Evolutionary conservation across 2,329 filamentous ascomycete species (phyloP).

Genomic region (Stemphylium lycopersici): DNA sequence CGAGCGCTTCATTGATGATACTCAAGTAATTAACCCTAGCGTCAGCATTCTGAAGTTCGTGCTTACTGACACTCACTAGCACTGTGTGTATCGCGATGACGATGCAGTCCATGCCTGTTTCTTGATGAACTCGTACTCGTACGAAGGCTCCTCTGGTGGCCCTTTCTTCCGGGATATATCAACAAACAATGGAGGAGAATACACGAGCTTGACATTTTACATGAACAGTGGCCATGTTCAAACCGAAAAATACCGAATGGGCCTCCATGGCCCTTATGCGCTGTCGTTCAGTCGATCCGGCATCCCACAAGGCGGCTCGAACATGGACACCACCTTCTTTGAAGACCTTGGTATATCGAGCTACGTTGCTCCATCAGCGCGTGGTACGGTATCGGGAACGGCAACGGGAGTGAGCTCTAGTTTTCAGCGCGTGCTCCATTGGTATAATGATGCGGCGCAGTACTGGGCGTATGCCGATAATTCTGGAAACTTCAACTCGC

Average conservation of each 20-base stretch:
- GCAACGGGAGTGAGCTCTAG: conserved; percentile 61
- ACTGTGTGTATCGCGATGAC: conserved; percentile 63
- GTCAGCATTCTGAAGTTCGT: no score
- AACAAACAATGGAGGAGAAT: no score
- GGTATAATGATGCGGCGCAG: conserved; percentile 67
- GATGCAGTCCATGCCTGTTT: conserved; percentile 65
- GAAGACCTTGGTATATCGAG: conserved; percentile 62
- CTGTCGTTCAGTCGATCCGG: conserved; percentile 66
- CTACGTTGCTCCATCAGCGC: conserved; percentile 61
- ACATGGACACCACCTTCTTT: conserved; percentile 65
- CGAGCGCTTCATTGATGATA: conserved; percentile 71
- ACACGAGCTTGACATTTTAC: conserved; percentile 72
- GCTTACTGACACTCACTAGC: conserved; percentile 41
- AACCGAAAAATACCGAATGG: conserved; percentile 66
- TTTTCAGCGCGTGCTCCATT: conserved; percentile 67
- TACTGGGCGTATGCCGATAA: conserved; percentile 68
- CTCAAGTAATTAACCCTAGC: no score
- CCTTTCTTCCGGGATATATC: conserved; percentile 67
- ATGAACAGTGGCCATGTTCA: conserved; percentile 68
- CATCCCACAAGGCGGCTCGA: conserved; percentile 53
- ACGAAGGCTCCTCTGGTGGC: conserved; percentile 68
- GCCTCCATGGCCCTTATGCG: conserved; percentile 70
- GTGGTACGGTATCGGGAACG: conserved; percentile 66
- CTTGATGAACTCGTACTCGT: conserved; percentile 60
- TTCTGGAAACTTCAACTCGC: conserved; percentile 65